Percentiles rank a stretch among this genome's conserved stretches.
Evolutionary conservation across 2,329 filamentous ascomycete genomes (phyloP).

Genomic region (Phyllosticta paracitricarpa): DNA sequence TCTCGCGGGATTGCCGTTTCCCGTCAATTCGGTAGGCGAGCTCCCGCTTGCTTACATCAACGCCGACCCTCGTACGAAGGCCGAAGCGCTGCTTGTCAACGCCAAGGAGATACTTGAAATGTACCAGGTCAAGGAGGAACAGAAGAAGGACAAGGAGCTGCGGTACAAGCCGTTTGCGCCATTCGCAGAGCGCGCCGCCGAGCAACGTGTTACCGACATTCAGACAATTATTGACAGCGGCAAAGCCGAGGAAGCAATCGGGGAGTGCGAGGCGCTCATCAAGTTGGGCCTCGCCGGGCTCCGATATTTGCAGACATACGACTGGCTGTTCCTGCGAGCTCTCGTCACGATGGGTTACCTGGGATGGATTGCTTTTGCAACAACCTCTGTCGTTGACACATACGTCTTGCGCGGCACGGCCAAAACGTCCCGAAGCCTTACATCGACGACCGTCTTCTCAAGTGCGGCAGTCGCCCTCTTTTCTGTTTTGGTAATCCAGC

Average conservation of each 20-base stretch:
- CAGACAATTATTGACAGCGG: constrained; percentile 55
- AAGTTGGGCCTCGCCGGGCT: constrained; percentile 69
- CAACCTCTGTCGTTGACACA: constrained; percentile 78
- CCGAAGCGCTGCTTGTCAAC: constrained; percentile 75
- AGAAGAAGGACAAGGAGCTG: constrained; percentile 66
- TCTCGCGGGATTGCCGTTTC: constrained; percentile 76
- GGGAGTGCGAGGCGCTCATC: constrained; percentile 66
- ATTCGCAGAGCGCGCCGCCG: constrained; percentile 55
- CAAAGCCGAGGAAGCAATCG: constrained; percentile 66
- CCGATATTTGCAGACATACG: constrained; percentile 92
- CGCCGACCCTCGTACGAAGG: constrained; percentile 64
- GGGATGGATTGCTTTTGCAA: constrained; percentile 88
- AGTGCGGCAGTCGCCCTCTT: constrained; percentile 67
- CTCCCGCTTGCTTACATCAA: constrained; percentile 76
- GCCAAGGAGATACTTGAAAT: constrained; percentile 84
- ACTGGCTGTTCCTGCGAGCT: constrained; percentile 90
- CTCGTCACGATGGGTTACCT: constrained; percentile 85
- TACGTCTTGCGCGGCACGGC: constrained; percentile 70
- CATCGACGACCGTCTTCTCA: constrained; percentile 57
- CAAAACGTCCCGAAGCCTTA: constrained; percentile 51
- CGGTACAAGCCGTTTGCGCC: constrained; percentile 67
- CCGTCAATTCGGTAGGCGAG: constrained; percentile 92
- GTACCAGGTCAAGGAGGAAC: constrained; percentile 86
- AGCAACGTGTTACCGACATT: constrained; percentile 59
- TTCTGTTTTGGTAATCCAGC: constrained; percentile 68